Percentiles rank a stretch among this genome's conserved stretches.
Conservation (phyloP, 306 rosid genomes). For the Arachis stenosperma region DNA sequence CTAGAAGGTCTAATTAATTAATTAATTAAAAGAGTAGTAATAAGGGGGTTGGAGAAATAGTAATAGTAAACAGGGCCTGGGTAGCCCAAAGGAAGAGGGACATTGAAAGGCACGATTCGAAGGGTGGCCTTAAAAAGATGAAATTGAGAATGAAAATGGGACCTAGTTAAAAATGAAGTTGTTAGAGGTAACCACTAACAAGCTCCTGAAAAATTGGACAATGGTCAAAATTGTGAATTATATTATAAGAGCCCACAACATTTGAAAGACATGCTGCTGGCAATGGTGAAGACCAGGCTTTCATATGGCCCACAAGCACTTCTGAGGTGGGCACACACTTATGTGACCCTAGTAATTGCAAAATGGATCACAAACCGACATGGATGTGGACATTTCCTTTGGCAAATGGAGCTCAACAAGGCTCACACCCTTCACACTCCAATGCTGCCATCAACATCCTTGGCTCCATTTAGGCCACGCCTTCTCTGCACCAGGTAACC, state of each 20-base stretch:
- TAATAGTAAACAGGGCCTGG: slow-evolving; percentile 34
- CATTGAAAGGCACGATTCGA: slow-evolving; percentile 51
- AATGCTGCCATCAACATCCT: slow-evolving; percentile 35
- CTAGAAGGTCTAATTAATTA: too few species aligned
- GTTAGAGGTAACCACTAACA: slow-evolving; percentile 50
- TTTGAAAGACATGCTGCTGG: slow-evolving; percentile 39
- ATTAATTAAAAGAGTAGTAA: too few species aligned
- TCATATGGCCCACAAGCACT: slow-evolving; percentile 56
- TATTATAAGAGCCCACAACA: slow-evolving; percentile 32
- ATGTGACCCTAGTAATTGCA: slow-evolving; percentile 32
- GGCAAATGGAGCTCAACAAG: slow-evolving; percentile 51
- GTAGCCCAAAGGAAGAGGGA: slow-evolving; percentile 51
- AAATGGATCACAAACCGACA: slow-evolving; percentile 54
- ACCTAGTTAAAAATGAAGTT: slow-evolving; percentile 39
- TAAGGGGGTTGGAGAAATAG: too few species aligned
- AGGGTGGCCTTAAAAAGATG: slow-evolving; percentile 31
- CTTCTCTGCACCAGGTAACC: slow-evolving; percentile 36
- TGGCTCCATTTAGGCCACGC: slow-evolving; percentile 55
- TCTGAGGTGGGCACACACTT: slow-evolving; percentile 40
- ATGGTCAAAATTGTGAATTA: slow-evolving; percentile 38
- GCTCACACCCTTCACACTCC: slow-evolving; percentile 34
- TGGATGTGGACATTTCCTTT: slow-evolving; percentile 57
- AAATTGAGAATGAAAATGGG: slow-evolving; percentile 39
- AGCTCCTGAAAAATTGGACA: slow-evolving; percentile 62
- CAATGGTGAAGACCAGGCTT: slow-evolving; percentile 61